phyloP scores from a whole-genome alignment of 257 asterid species.

The Primulina eburnea region DNA sequence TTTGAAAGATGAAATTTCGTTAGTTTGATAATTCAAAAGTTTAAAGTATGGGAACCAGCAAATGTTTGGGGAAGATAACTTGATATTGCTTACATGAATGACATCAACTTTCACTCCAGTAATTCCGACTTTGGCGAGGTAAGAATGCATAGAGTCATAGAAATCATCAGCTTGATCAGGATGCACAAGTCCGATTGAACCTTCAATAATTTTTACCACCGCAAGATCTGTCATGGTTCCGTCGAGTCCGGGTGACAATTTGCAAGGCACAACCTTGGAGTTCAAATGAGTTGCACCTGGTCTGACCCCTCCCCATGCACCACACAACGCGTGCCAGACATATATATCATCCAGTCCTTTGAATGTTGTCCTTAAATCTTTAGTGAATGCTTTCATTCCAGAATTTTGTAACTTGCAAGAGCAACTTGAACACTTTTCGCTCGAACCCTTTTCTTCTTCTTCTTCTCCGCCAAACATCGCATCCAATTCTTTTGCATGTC shows the following conservation, averaged over 20 bases:
- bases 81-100: constrained; percentile 37
- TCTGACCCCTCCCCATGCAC: constrained; percentile 54
- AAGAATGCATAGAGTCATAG: constrained; percentile 46
- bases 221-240: constrained; percentile 49
- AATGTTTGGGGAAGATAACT: background rate
- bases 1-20: background rate
- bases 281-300: constrained; percentile 37
- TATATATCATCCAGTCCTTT: constrained; percentile 39
- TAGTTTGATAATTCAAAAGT: background rate
- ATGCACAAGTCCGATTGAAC: constrained; percentile 43
- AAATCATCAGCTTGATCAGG: constrained; percentile 32
- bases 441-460: constrained; percentile 24
- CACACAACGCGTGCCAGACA: constrained; percentile 52
- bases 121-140: constrained; percentile 38
- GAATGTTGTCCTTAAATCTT: constrained; percentile 35
- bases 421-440: background rate
- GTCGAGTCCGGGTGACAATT: constrained; percentile 33
- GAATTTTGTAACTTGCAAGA: background rate
- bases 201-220: constrained; percentile 41
- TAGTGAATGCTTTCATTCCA: constrained; percentile 32
- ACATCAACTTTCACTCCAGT: constrained; percentile 52
- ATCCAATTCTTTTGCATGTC: constrained; percentile 36
- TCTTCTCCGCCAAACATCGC: constrained; percentile 43
- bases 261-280: constrained; percentile 31
- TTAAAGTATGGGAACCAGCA: background rate